Evolutionary conservation across 2,329 filamentous ascomycete species (phyloP).

Genomic region (Fusarium foetens): DNA sequence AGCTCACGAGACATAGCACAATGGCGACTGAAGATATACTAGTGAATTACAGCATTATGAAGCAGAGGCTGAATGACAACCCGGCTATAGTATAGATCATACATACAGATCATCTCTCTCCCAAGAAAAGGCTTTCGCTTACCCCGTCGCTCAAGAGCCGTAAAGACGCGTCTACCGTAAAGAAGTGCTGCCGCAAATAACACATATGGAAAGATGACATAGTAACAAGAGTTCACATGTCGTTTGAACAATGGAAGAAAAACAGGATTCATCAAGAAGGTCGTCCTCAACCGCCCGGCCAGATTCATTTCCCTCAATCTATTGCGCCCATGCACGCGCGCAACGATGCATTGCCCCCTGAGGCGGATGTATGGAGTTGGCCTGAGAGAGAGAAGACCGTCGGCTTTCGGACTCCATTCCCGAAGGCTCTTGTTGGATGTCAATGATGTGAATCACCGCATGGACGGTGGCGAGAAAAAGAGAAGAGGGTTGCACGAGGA

Average conservation of each 20-base stretch:
- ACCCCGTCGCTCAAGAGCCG: slow-evolving; percentile 20
- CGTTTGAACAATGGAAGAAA: slow-evolving; percentile 12
- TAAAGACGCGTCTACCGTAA: slow-evolving; percentile 26
- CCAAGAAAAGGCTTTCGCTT: slow-evolving; percentile 10
- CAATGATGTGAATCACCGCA: slow-evolving; percentile 12
- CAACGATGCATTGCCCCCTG: slow-evolving; percentile 10
- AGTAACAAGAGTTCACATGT: slow-evolving; percentile 19
- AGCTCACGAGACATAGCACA: neutral
- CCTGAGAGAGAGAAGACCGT: slow-evolving; percentile 21
- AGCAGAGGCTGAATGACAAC: slow-evolving; percentile 53
- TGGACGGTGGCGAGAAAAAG: slow-evolving; percentile 11
- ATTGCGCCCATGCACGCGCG: neutral
- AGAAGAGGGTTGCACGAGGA: slow-evolving; percentile 21
- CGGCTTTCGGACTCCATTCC: slow-evolving; percentile 27
- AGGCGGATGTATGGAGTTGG: slow-evolving; percentile 12
- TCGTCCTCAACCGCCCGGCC: slow-evolving; percentile 31
- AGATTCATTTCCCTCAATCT: slow-evolving; percentile 4
- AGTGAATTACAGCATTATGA: slow-evolving; percentile 59
- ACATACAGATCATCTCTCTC: slow-evolving; percentile 40
- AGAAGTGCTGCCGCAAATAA: slow-evolving; percentile 20
- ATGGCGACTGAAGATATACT: slow-evolving; percentile 46
- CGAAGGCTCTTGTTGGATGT: slow-evolving; percentile 19
- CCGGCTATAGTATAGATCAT: slow-evolving; percentile 38
- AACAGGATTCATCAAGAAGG: slow-evolving; percentile 22
- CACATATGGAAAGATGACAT: slow-evolving; percentile 33